Evolutionary conservation across 192 early-diverging fungal species (phyloP).

Genomic region (Phlyctochytrium planicorne): DNA sequence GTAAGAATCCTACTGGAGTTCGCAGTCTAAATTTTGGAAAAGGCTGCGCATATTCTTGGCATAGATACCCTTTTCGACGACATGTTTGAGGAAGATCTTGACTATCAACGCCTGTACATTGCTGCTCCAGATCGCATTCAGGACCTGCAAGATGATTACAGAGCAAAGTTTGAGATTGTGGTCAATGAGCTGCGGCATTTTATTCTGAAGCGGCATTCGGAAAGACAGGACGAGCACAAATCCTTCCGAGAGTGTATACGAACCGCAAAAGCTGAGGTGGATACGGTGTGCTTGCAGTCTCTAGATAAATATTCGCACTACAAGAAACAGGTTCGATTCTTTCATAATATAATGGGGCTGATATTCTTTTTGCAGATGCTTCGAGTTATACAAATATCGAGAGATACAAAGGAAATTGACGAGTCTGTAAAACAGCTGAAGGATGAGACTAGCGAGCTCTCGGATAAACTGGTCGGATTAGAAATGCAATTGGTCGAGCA

Average conservation of each 20-base stretch:
- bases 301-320: conserved; percentile 49
- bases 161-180: conserved; percentile 57
- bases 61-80: conserved; percentile 54
- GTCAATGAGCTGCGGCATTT: conserved; percentile 53
- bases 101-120: conserved; percentile 45
- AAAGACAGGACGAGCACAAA: conserved; percentile 47
- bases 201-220: conserved; percentile 43
- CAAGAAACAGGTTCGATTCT: conserved; percentile 50
- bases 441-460: conserved; percentile 33
- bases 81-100: conserved; percentile 58
- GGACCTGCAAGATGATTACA: conserved; percentile 54
- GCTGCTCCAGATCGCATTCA: conserved; percentile 40
- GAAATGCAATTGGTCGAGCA: conserved; percentile 66
- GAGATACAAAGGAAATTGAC: conserved; percentile 47
- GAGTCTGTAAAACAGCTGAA: conserved; percentile 46
- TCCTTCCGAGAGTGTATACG: conserved; percentile 37
- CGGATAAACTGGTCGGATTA: conserved; percentile 47
- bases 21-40: conserved; percentile 1
- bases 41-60: conserved; percentile 53
- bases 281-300: conserved; percentile 43
- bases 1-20: conserved; percentile 28
- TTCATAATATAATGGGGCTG: not conserved
- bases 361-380: conserved; percentile 37
- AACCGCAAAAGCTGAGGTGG: conserved; percentile 41
- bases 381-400: conserved; percentile 38